Conservation (phyloP, 1,284 basidiomycete species). For the Fomitopsis schrenkii region DNA sequence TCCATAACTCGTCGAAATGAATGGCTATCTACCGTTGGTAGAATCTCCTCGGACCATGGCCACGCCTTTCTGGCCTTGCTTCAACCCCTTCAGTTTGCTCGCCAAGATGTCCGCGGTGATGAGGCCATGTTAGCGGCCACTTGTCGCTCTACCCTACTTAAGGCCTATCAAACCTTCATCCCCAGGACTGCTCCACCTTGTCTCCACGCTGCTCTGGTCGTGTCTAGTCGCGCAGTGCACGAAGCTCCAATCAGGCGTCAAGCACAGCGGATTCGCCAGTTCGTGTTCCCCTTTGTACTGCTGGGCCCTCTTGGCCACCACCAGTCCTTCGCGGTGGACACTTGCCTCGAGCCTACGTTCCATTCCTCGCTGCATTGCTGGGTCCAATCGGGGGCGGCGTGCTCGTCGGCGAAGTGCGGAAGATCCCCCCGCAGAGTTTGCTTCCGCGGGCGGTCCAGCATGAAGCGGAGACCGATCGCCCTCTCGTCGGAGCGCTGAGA, state of each 20-base stretch:
- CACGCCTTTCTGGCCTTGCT: too few relatives aligned
- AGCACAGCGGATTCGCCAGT: background rate
- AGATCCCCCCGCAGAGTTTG: background rate
- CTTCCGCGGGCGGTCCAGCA: background rate
- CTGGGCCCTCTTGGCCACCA: too few relatives aligned
- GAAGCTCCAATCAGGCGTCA: background rate
- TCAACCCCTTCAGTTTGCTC: too few relatives aligned
- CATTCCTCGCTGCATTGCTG: background rate
- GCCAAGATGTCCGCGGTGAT: background rate
- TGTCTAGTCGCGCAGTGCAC: background rate
- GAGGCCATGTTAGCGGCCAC: background rate
- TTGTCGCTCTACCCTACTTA: background rate
- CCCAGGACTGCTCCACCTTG: slow-evolving; percentile 1
- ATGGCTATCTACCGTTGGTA: too few relatives aligned
- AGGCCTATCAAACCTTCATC: background rate
- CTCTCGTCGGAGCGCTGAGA: background rate
- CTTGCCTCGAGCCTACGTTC: background rate
- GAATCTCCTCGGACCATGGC: too few relatives aligned
- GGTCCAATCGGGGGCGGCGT: background rate
- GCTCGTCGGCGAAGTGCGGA: background rate
- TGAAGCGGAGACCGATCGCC: background rate
- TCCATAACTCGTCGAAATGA: too few relatives aligned
- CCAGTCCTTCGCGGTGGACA: too few relatives aligned
- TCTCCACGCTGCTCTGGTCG: background rate
- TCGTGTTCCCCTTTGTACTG: background rate